Evolutionary conservation across 2,329 filamentous ascomycete genomes (phyloP).

Genomic region (Calonectria multiphialidica): DNA sequence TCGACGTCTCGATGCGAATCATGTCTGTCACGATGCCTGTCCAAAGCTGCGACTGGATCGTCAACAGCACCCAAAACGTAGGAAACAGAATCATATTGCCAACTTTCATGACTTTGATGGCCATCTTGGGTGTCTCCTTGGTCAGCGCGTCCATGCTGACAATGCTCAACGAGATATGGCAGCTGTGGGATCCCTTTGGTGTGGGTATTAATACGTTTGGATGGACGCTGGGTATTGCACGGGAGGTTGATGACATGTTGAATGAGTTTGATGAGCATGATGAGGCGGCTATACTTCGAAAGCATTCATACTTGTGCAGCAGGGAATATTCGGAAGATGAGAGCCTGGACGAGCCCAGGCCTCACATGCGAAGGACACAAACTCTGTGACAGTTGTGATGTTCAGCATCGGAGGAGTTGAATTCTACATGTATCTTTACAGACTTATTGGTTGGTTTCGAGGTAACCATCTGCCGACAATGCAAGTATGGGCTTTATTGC

Average conservation of each 20-base stretch:
- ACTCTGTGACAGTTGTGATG: background rate
- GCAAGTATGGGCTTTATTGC: too few species aligned
- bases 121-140: slow-evolving; percentile 19
- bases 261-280: slow-evolving; percentile 43
- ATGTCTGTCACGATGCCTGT: slow-evolving; percentile 30
- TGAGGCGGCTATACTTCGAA: background rate
- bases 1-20: slow-evolving; percentile 23
- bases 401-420: background rate
- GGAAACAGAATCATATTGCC: slow-evolving; percentile 12
- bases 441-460: background rate
- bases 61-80: background rate
- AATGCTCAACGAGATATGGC: slow-evolving; percentile 38
- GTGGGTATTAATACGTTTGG: slow-evolving; percentile 36
- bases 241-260: slow-evolving; percentile 43
- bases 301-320: slow-evolving; percentile 1
- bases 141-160: slow-evolving; percentile 30
- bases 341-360: background rate
- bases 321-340: background rate
- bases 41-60: slow-evolving; percentile 34
- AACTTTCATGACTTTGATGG: background rate
- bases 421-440: background rate
- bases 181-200: slow-evolving; percentile 43
- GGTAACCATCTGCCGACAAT: too few species aligned
- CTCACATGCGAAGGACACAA: background rate
- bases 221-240: slow-evolving; percentile 44